These are phyloP conservation scores for Globisporangium barbulae DNA, from an alignment of 352 stramenopile species.

Conservation along the genomic window DNA sequence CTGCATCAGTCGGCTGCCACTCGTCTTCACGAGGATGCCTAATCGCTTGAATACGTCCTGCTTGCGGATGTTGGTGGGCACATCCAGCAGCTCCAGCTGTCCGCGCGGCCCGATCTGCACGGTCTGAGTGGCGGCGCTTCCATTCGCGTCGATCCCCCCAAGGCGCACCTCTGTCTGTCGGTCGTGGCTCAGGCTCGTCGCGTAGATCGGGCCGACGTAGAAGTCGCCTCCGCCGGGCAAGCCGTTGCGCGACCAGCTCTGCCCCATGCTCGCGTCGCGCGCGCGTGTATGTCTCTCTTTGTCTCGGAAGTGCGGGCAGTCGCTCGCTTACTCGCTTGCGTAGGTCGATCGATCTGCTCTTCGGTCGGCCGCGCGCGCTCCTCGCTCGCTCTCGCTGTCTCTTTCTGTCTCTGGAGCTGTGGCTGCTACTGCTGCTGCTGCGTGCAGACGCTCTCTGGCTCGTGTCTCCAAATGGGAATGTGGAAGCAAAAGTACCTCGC, in stretches of 20 bases:
- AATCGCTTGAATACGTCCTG: conserved; percentile 80
- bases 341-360: background rate
- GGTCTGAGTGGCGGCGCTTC: conserved; percentile 32
- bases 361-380: background rate
- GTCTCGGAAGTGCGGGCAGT: background rate
- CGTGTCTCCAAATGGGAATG: conserved; percentile 9
- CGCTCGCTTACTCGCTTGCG: background rate
- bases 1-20: conserved; percentile 80
- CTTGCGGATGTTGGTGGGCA: conserved; percentile 38
- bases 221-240: conserved; percentile 69
- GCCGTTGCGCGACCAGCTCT: conserved; percentile 54
- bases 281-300: background rate
- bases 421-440: background rate
- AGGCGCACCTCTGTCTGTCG: conserved; percentile 80
- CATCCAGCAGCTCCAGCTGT: conserved; percentile 69
- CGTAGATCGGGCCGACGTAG: conserved; percentile 81
- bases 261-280: conserved; percentile 39
- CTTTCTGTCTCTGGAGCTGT: conserved; percentile 5
- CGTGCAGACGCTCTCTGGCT: background rate
- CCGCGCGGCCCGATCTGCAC: conserved; percentile 67
- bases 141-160: conserved; percentile 35
- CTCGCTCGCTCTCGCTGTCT: conserved; percentile 6
- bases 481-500: conserved; percentile 19
- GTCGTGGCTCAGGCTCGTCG: conserved; percentile 81
- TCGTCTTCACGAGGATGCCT: conserved; percentile 79